These are phyloP conservation scores for Fusarium odoratissimum DNA, from an alignment of 2,329 filamentous ascomycete species.

Conservation along the genomic window DNA sequence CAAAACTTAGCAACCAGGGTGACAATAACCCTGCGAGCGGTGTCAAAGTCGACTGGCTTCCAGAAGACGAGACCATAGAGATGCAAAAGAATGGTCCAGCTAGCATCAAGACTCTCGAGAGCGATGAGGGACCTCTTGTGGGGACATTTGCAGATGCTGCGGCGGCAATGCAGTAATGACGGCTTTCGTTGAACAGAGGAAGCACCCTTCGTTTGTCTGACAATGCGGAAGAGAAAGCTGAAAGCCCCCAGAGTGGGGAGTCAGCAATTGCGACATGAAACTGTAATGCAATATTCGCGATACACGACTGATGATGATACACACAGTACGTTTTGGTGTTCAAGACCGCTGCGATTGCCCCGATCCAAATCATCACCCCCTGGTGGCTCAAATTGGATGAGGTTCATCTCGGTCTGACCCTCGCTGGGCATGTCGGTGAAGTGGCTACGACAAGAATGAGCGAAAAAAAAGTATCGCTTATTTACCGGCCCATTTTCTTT, in stretches of 20 bases:
- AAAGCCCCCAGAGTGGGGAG: background rate
- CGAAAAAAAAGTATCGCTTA: conserved; percentile 16
- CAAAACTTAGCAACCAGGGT: conserved; percentile 65
- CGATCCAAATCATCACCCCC: background rate
- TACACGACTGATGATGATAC: conserved; percentile 8
- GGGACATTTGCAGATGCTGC: conserved; percentile 72
- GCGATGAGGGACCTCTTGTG: conserved; percentile 59
- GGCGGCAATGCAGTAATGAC: conserved; percentile 58
- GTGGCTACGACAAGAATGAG: conserved; percentile 30
- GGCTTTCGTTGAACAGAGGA: background rate
- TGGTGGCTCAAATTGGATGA: conserved; percentile 4
- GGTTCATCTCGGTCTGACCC: conserved; percentile 8
- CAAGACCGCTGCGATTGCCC: conserved; percentile 9
- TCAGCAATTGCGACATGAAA: conserved; percentile 14
- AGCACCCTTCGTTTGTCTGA: background rate
- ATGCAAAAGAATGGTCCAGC: conserved; percentile 53
- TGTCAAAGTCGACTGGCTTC: conserved; percentile 66
- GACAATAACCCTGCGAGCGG: conserved; percentile 54
- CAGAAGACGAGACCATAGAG: conserved; percentile 63
- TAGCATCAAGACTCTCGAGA: conserved; percentile 50
- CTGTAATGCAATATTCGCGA: conserved; percentile 4
- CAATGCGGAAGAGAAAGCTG: conserved; percentile 1
- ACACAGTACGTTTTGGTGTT: conserved; percentile 19
- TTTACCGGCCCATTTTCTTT: conserved; percentile 10
- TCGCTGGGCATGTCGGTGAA: conserved; percentile 13